Base-by-base conservation (phyloP, 441 rosid genomes). In the Eruca vesicaria region DNA sequence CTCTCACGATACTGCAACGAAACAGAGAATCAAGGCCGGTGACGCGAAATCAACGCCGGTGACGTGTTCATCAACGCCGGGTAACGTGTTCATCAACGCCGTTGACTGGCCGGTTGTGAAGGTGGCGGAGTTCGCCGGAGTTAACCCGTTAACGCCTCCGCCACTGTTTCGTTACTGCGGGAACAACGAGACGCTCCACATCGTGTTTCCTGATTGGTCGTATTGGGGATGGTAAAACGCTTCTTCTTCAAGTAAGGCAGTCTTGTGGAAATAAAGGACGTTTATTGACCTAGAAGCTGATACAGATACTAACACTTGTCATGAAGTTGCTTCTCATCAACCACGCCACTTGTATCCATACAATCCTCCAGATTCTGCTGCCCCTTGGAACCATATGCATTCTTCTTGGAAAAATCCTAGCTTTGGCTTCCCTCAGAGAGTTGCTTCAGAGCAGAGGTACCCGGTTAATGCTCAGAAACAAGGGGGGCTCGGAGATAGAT, bases 381-480 rank as follows among this genome's bases (percentile, higher is more conserved):
- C 80, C 72, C 76, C 86, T 7, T 84, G 87, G 90, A 79, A 90
- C 72, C 82, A 72, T 55, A 77, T 88, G 15, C 82, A 80, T 78
- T 78, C 87, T 8, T 73, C 88, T 80, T 86, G 85, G 82, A 90
- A 89, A 78, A 87, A 86, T 59, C 77, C 85, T 74, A 66, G 68
- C 62, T 71, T 78, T 69, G 82, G 84, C 68, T 83, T 89, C 73
- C 82, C 64, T 82, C 93, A 85, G 84, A 89, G 76, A 82, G 78
- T 86, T 38, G 69, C 83, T 50, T 63, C 90, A 29, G 85, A 48
- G 71, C 93, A 88, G 81, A 63, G 75, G 19, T 85, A 69, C 79
- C 86, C 90, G 8, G 82, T 65, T 85, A 80, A 85, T 78, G 75
- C 80, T 71, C 89, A 82, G 81, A 81, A 79, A 78, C 86, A 82